Conservation (phyloP, 805 yeast species). For the Ascoidea rubescens region DNA sequence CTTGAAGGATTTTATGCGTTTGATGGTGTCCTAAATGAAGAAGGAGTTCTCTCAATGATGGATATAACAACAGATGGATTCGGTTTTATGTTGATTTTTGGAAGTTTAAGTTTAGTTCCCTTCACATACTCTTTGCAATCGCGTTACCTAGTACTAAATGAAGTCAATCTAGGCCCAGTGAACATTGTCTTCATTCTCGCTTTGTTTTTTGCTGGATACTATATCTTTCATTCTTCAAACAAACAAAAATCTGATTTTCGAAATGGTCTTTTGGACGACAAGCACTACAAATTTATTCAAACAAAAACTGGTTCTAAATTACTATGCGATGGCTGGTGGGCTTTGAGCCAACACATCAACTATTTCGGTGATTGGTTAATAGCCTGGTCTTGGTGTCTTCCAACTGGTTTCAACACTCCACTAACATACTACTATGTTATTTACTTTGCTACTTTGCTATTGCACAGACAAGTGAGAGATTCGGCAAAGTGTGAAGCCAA, state of each 20-base stretch:
- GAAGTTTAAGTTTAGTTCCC: slow-evolving; percentile 87
- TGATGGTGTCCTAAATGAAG: slow-evolving; percentile 88
- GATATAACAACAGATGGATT: slow-evolving; percentile 94
- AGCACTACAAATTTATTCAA: slow-evolving; percentile 52
- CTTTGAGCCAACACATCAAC: slow-evolving; percentile 79
- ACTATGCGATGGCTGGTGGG: slow-evolving; percentile 95
- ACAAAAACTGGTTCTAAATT: slow-evolving; percentile 71
- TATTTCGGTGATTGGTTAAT: slow-evolving; percentile 93
- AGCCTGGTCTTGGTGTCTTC: slow-evolving; percentile 84
- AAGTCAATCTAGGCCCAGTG: slow-evolving; percentile 34
- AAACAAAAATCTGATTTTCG: slow-evolving; percentile 75
- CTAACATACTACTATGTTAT: slow-evolving; percentile 78
- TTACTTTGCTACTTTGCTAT: slow-evolving; percentile 67
- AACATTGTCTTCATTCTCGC: slow-evolving; percentile 26
- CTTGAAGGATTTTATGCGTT: slow-evolving; percentile 74
- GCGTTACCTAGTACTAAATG: slow-evolving; percentile 59
- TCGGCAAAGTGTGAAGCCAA: slow-evolving; percentile 81
- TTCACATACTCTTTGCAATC: slow-evolving; percentile 83
- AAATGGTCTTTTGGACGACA: slow-evolving; percentile 50
- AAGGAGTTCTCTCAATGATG: slow-evolving; percentile 85
- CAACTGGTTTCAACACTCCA: slow-evolving; percentile 72
- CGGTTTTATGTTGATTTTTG: slow-evolving; percentile 92
- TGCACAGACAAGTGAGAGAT: slow-evolving; percentile 86
- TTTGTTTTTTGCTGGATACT: slow-evolving; percentile 52
- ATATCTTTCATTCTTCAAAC: slow-evolving; percentile 75